Evolutionary conservation across 1,284 basidiomycete species (phyloP).

Genomic region (Coniophora puteana): DNA sequence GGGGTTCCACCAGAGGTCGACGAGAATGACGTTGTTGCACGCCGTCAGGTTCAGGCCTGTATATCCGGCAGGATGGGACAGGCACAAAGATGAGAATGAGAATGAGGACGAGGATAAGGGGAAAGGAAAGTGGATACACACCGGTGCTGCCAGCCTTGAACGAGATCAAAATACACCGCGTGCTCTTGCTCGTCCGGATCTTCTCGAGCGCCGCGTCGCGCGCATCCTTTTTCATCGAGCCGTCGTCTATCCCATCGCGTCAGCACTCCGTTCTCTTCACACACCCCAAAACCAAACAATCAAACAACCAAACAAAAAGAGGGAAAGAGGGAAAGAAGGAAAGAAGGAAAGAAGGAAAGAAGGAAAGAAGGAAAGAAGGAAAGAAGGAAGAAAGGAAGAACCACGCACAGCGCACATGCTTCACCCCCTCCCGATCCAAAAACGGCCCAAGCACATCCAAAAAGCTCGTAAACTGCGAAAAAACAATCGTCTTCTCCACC

Average conservation of each 20-base stretch:
- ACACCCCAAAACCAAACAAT: too few relatives aligned
- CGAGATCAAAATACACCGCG: slow-evolving; percentile 85
- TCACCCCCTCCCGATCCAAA: slow-evolving; percentile 59
- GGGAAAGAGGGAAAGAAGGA: too few relatives aligned
- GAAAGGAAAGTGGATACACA: slow-evolving; percentile 26
- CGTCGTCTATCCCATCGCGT: slow-evolving; percentile 63
- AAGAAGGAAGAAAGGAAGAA: slow-evolving; percentile 1
- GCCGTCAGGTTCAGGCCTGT: slow-evolving; percentile 88
- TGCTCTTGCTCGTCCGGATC: slow-evolving; percentile 61
- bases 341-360: too few relatives aligned
- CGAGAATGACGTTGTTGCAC: slow-evolving; percentile 91
- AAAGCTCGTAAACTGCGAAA: slow-evolving; percentile 90
- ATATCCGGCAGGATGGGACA: not conserved
- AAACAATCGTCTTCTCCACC: slow-evolving; percentile 88
- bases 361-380: too few relatives aligned
- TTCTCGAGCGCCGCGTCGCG: slow-evolving; percentile 72
- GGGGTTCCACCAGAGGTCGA: slow-evolving; percentile 96
- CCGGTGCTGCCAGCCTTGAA: slow-evolving; percentile 95
- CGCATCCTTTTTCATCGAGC: slow-evolving; percentile 75
- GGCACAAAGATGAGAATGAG: not conserved
- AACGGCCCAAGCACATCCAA: slow-evolving; percentile 86
- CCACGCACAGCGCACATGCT: slow-evolving; percentile 84
- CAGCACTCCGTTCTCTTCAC: slow-evolving; percentile 4
- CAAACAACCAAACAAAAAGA: too few relatives aligned
- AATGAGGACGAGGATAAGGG: not conserved